Evolutionary conservation across 148 eudicot genomes (phyloP).

Genomic region (Arctostaphylos glauca): DNA sequence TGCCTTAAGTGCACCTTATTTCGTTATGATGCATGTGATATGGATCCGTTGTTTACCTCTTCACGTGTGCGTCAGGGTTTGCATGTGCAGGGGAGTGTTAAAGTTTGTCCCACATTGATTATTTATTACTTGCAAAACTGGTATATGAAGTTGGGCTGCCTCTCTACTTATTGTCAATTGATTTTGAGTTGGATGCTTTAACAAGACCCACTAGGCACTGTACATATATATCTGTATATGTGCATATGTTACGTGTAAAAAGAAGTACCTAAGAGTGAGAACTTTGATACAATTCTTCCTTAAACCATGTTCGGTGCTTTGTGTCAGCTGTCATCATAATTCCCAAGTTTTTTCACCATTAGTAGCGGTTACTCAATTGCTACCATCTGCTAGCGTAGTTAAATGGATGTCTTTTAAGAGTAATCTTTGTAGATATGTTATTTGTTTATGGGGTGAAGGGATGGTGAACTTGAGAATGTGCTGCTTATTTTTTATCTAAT

Average conservation of each 20-base stretch:
- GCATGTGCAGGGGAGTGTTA: too few species aligned
- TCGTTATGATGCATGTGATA: too few species aligned
- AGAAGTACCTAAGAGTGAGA: not conserved
- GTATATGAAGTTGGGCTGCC: too few species aligned
- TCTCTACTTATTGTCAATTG: too few species aligned
- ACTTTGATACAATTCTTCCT: not conserved
- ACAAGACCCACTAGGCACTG: too few species aligned
- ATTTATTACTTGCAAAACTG: too few species aligned
- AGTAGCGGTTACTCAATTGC: not conserved
- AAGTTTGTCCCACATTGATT: too few species aligned
- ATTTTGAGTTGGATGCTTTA: too few species aligned
- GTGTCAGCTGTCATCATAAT: not conserved
- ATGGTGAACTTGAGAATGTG: not conserved
- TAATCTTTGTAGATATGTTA: not conserved
- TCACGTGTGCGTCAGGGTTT: too few species aligned
- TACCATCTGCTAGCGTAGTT: not conserved
- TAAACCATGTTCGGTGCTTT: not conserved
- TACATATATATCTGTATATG: too few species aligned
- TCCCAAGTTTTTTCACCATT: not conserved
- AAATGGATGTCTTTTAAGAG: not conserved
- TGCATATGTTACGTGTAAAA: not conserved
- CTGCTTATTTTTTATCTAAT: not conserved
- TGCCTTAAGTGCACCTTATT: too few species aligned
- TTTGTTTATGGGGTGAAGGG: not conserved
- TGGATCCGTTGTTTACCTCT: too few species aligned